Evolutionary conservation across 2,329 filamentous ascomycete genomes (phyloP), one percentile per base, ranked within the genome.

Genomic region (Clonostachys chloroleuca): DNA sequence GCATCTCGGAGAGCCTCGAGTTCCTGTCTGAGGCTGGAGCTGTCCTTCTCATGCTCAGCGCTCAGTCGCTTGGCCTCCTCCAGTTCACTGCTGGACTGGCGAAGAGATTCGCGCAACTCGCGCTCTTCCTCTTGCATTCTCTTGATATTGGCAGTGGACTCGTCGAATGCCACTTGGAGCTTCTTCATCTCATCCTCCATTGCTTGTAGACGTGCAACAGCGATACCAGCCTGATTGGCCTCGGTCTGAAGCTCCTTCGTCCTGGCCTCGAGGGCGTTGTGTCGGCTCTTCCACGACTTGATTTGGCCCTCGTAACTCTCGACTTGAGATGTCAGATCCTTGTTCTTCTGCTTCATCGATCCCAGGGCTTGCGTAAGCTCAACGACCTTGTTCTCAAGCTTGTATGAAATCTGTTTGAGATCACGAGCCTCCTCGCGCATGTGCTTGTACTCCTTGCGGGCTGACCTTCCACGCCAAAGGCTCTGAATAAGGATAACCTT

Each of bases 391-490:
- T 99, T 97, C 69, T 99, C 94, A 59, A 99, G 76, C 76, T 96
- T 97, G 78, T 99, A 99, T 3, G 94, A 97, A 57, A 99, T 99
- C 69, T 97, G 92, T 78, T 97, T 97, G 66, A 99, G 81, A 74
- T 99, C 95, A 62, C 94, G 88, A 54, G 94, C 94, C 70, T 99
- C 94, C 69, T 96, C 92, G 56, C 94, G 89, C 51, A 95, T 73
- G 57, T 76, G 83, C 81, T 96, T 97, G 78, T 99, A 99, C 43
- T 82, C 84, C 55, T 78, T 82, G 55, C 94, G 84, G 47, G 94
- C 92, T 53, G 69, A 63, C 67, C 82, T 92, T 64, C 92, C 92
- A 65, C 94, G 86, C 90, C 90, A 97, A 63, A 97, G 68, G 67
- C 85, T 96, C 70, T 99, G 94, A 41, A 96, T 84, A 54, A 96